Conservation (phyloP, 768 basidiomycete genomes). For the Russula dissimulans region DNA sequence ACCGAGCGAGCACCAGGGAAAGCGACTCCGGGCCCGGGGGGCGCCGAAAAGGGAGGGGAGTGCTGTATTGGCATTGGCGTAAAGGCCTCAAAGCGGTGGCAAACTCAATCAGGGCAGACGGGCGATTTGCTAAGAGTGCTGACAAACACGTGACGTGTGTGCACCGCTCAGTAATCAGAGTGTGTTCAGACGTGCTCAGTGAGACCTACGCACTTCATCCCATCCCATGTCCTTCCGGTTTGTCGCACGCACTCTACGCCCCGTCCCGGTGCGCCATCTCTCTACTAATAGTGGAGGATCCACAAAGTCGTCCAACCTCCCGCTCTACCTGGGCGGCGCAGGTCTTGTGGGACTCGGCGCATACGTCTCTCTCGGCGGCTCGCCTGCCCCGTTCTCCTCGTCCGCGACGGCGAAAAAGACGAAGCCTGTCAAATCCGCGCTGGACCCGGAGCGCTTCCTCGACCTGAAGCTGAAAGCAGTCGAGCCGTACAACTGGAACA, state of each 20-base stretch:
- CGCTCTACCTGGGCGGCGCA: slow-evolving; percentile 39
- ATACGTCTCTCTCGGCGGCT: slow-evolving; percentile 42
- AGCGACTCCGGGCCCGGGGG: too few relatives aligned
- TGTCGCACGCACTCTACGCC: slow-evolving; percentile 7
- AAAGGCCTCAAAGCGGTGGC: too few relatives aligned
- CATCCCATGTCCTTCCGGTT: slow-evolving; percentile 21
- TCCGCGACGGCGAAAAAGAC: slow-evolving; percentile 20
- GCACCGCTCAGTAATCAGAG: too few relatives aligned
- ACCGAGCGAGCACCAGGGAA: too few relatives aligned
- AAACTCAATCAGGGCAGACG: too few relatives aligned
- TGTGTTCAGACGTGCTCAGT: too few relatives aligned
- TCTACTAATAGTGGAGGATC: slow-evolving; percentile 34
- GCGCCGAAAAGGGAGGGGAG: too few relatives aligned
- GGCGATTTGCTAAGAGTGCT: too few relatives aligned
- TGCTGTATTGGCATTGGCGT: too few relatives aligned
- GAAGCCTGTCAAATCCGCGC: slow-evolving; percentile 53
- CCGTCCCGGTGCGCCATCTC: slow-evolving; percentile 34
- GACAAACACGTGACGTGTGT: too few relatives aligned
- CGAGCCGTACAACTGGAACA: slow-evolving; percentile 91
- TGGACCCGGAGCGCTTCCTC: slow-evolving; percentile 66
- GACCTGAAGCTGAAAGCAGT: slow-evolving; percentile 78
- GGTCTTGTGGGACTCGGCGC: slow-evolving; percentile 31
- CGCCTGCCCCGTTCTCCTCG: slow-evolving; percentile 11
- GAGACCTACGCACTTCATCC: too few relatives aligned
- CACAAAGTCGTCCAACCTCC: slow-evolving; percentile 38